A percentile compares a stretch with the other conserved stretches of the same genome.
phyloP scores from a whole-genome alignment of 129 eudicot species.

The Arctium minus region DNA sequence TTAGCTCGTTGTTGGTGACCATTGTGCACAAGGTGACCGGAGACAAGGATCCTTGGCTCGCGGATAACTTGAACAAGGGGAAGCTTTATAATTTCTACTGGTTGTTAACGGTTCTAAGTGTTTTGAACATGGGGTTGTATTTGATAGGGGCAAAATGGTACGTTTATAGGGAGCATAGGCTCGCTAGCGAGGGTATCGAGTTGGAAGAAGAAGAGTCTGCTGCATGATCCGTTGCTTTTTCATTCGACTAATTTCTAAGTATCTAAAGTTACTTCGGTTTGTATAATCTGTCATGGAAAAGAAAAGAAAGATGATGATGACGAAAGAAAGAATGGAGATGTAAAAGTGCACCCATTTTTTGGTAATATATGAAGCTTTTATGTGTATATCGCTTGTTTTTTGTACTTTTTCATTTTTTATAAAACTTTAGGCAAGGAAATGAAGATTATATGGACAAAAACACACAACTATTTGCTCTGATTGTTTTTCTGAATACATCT shows the following conservation, averaged over 20 bases:
- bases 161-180: constrained; percentile 76
- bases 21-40: constrained; percentile 71
- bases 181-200: constrained; percentile 59
- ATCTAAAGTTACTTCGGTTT: not conserved
- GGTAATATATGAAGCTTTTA: constrained; percentile 6
- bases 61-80: constrained; percentile 71
- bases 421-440: not conserved
- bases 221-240: not conserved
- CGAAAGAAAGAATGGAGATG: constrained; percentile 7
- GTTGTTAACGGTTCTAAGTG: constrained; percentile 60
- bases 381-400: not conserved
- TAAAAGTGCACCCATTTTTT: constrained; percentile 9
- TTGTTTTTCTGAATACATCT: constrained; percentile 10
- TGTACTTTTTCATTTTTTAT: not conserved
- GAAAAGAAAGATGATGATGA: not conserved
- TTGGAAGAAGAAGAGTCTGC: constrained; percentile 39
- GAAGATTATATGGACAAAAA: constrained; percentile 4
- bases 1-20: constrained; percentile 70
- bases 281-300: not conserved
- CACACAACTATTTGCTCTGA: not conserved
- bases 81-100: constrained; percentile 77
- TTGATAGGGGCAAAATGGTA: constrained; percentile 59
- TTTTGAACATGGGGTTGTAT: constrained; percentile 42
- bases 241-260: not conserved
- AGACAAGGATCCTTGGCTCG: constrained; percentile 54